Evolutionary conservation across 495 filamentous ascomycete genomes (phyloP).

Genomic region (Chaetomium tenue): DNA sequence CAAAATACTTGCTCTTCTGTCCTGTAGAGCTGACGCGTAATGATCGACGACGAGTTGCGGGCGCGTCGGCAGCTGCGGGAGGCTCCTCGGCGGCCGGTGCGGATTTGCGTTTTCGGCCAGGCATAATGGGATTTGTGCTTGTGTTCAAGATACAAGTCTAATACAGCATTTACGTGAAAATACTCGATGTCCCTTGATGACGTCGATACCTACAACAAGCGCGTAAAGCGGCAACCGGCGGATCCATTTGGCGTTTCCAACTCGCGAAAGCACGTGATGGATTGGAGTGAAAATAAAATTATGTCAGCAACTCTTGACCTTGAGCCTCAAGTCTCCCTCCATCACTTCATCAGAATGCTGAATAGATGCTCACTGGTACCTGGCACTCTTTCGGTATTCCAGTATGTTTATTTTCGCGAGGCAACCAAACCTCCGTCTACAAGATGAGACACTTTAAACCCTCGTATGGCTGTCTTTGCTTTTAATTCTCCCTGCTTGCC

Average conservation of each 20-base stretch:
- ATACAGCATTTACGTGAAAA: not conserved
- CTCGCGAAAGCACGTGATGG: constrained; percentile 26
- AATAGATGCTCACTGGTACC: too few relatives aligned
- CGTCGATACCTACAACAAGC: not conserved
- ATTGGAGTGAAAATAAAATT: too few relatives aligned
- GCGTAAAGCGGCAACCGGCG: not conserved
- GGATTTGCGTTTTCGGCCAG: constrained; percentile 26
- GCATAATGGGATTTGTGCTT: constrained; percentile 16
- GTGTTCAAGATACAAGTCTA: not conserved
- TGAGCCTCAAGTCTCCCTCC: too few relatives aligned
- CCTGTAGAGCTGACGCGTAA: constrained; percentile 36
- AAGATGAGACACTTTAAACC: too few relatives aligned
- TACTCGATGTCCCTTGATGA: not conserved
- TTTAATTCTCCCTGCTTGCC: too few relatives aligned
- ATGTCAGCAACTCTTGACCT: not conserved
- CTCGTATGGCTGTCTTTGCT: too few relatives aligned
- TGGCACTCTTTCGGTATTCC: too few relatives aligned
- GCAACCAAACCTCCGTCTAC: too few relatives aligned
- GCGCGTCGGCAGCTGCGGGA: constrained; percentile 13
- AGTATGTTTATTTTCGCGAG: too few relatives aligned
- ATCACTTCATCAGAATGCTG: too few relatives aligned
- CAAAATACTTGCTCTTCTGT: constrained; percentile 45
- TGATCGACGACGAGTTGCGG: constrained; percentile 38
- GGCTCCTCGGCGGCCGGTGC: constrained; percentile 10
- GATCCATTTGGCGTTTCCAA: not conserved